Percentiles rank a stretch among this genome's conserved stretches.
phyloP scores from a whole-genome alignment of 1,284 basidiomycete genomes.

The Papiliotrema flavescens region DNA sequence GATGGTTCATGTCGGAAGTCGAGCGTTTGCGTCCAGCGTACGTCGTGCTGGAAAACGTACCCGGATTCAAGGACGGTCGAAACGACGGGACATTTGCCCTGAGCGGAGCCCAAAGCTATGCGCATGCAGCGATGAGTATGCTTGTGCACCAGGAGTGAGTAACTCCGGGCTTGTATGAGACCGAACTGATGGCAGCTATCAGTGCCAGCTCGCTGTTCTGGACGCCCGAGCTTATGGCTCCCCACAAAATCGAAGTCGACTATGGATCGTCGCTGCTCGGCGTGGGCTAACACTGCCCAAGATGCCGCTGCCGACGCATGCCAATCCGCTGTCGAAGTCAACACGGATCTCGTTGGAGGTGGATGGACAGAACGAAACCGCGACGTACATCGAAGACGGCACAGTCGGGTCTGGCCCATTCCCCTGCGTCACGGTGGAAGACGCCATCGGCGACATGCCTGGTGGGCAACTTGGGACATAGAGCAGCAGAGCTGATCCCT shows the following conservation, averaged over 20 bases:
- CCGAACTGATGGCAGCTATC: slow-evolving; percentile 17
- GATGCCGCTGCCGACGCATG: slow-evolving; percentile 29
- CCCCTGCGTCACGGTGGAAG: slow-evolving; percentile 21
- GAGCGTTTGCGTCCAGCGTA: slow-evolving; percentile 18
- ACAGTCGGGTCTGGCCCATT: slow-evolving; percentile 17
- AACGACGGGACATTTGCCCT: slow-evolving; percentile 2
- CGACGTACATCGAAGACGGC: slow-evolving; percentile 4
- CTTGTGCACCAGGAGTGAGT: slow-evolving; percentile 15
- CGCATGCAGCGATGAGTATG: slow-evolving; percentile 8
- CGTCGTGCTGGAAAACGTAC: slow-evolving; percentile 36
- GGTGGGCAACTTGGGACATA: slow-evolving; percentile 8
- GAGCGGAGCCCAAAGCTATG: slow-evolving; percentile 10
- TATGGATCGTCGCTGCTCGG: slow-evolving; percentile 28
- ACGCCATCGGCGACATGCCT: slow-evolving; percentile 29
- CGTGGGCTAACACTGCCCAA: slow-evolving; percentile 22
- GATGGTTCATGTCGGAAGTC: slow-evolving; percentile 14
- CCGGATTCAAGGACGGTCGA: slow-evolving; percentile 21
- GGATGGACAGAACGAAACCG: neutral
- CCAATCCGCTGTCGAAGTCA: slow-evolving; percentile 11
- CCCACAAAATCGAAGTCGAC: slow-evolving; percentile 27
- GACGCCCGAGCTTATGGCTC: slow-evolving; percentile 25
- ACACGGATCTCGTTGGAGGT: slow-evolving; percentile 9
- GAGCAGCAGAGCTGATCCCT: neutral
- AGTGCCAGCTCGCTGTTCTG: slow-evolving; percentile 24
- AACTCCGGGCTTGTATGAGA: neutral